Percentiles rank a stretch among this genome's conserved stretches.
Evolutionary conservation across 2,329 filamentous ascomycete genomes (phyloP).

Genomic region (Xylariaceae sp.): DNA sequence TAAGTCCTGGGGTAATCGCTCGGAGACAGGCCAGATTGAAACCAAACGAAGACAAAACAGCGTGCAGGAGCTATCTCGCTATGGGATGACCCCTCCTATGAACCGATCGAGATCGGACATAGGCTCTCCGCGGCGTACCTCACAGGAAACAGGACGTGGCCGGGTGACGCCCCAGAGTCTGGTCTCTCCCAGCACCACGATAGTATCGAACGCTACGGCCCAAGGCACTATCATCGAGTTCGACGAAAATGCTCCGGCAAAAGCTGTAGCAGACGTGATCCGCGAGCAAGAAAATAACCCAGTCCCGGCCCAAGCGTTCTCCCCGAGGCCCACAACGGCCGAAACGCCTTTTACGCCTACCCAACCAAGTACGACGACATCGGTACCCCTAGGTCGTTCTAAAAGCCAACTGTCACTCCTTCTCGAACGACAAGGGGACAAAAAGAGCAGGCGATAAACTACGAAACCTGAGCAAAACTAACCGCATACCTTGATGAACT

Average conservation of each 20-base stretch:
- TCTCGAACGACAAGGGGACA: conserved; percentile 36
- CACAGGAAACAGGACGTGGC: conserved; percentile 20
- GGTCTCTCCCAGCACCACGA: conserved; percentile 28
- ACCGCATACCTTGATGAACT: not conserved
- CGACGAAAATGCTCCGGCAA: conserved; percentile 21
- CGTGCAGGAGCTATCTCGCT: conserved; percentile 10
- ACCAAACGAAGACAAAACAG: conserved; percentile 7
- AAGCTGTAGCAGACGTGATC: conserved; percentile 16
- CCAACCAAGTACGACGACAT: conserved; percentile 35
- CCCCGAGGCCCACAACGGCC: no score
- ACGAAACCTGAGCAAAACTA: not conserved
- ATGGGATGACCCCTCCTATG: conserved; percentile 19
- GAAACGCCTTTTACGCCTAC: conserved; percentile 46
- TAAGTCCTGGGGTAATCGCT: not conserved
- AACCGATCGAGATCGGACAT: conserved; percentile 23
- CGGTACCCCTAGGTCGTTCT: conserved; percentile 46
- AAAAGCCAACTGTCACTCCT: conserved; percentile 53
- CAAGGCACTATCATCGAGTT: conserved; percentile 37
- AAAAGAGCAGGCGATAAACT: conserved; percentile 19
- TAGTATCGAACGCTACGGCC: conserved; percentile 33
- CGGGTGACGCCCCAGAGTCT: conserved; percentile 22
- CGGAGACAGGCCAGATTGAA: conserved; percentile 2
- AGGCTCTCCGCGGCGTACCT: conserved; percentile 11
- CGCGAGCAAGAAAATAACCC: conserved; percentile 8
- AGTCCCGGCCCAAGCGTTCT: no score